A percentile compares a stretch with the other conserved stretches of the same genome.
phyloP scores from a whole-genome alignment of 2,329 filamentous ascomycete genomes.

The Tolypocladium inflatum region DNA sequence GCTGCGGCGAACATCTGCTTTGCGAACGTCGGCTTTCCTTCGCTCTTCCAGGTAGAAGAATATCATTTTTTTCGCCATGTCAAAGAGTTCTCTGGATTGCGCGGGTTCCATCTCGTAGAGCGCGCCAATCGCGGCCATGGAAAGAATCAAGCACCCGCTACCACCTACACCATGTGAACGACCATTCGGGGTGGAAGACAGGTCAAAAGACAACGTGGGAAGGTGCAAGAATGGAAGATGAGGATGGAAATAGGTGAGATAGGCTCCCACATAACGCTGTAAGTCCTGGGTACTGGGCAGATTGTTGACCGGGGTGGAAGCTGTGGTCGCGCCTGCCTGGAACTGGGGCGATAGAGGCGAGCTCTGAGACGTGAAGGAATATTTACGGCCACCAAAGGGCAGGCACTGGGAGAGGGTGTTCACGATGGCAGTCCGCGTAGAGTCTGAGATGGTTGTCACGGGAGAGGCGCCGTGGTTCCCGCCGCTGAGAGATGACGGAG shows the following conservation, averaged over 20 bases:
- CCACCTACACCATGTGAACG: slow-evolving; percentile 58
- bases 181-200: slow-evolving; percentile 56
- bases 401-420: slow-evolving; percentile 48
- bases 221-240: slow-evolving; percentile 93
- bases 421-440: slow-evolving; percentile 52
- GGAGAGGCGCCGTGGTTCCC: slow-evolving; percentile 49
- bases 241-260: slow-evolving; percentile 86
- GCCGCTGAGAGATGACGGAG: slow-evolving; percentile 61
- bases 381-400: slow-evolving; percentile 50
- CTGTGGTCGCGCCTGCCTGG: slow-evolving; percentile 37
- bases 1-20: slow-evolving; percentile 48
- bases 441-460: slow-evolving; percentile 55
- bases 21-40: slow-evolving; percentile 71
- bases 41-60: slow-evolving; percentile 86
- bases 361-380: slow-evolving; percentile 48
- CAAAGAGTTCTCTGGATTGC: slow-evolving; percentile 77
- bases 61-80: slow-evolving; percentile 92
- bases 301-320: slow-evolving; percentile 40
- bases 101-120: slow-evolving; percentile 79
- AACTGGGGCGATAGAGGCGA: slow-evolving; percentile 46
- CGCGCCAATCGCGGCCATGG: slow-evolving; percentile 71
- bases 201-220: slow-evolving; percentile 83
- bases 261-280: slow-evolving; percentile 82
- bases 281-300: slow-evolving; percentile 78
- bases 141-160: slow-evolving; percentile 74